A percentile compares a stretch with the other conserved stretches of the same genome.
Evolutionary conservation across 495 filamentous ascomycete species (phyloP).

Genomic region (Neurospora sp.): DNA sequence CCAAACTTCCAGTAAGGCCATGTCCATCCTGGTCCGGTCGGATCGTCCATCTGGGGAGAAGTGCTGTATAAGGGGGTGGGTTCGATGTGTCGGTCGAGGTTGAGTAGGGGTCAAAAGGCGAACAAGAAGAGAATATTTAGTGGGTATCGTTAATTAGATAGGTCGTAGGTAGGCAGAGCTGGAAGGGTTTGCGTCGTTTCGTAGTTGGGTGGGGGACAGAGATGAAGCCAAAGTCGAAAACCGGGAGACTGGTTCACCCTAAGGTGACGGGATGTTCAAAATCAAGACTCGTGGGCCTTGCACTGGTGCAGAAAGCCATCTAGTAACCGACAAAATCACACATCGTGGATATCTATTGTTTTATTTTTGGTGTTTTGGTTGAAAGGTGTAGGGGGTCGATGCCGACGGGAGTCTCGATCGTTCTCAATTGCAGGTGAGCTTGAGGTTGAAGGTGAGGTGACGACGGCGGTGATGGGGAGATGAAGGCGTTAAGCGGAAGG

Average conservation of each 20-base stretch:
- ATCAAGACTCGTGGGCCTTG: constrained; percentile 9
- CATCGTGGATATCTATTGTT: constrained; percentile 18
- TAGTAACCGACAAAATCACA: constrained; percentile 12
- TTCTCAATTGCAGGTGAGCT: background rate
- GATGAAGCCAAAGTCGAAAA: constrained; percentile 21
- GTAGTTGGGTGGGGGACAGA: constrained; percentile 4
- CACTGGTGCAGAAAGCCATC: constrained; percentile 23
- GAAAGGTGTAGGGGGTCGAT: constrained; percentile 1
- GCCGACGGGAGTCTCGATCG: background rate
- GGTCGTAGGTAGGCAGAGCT: background rate
- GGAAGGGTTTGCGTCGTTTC: background rate
- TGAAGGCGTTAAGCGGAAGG: background rate
- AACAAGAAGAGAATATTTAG: background rate
- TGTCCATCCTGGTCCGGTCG: constrained; percentile 21
- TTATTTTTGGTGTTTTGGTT: constrained; percentile 7
- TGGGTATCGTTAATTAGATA: constrained; percentile 4
- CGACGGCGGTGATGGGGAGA: constrained; percentile 3
- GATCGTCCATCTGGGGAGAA: constrained; percentile 31
- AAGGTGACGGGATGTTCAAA: constrained; percentile 7
- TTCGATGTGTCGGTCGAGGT: constrained; percentile 2
- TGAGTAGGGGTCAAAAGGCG: constrained; percentile 6
- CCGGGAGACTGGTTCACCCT: constrained; percentile 12
- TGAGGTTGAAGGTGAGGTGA: constrained; percentile 2
- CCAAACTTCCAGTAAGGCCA: constrained; percentile 44
- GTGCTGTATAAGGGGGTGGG: constrained; percentile 1